These are phyloP conservation scores for Blastomyces gilchristii DNA, from an alignment of 2,329 filamentous ascomycete species.

Conservation along the genomic window DNA sequence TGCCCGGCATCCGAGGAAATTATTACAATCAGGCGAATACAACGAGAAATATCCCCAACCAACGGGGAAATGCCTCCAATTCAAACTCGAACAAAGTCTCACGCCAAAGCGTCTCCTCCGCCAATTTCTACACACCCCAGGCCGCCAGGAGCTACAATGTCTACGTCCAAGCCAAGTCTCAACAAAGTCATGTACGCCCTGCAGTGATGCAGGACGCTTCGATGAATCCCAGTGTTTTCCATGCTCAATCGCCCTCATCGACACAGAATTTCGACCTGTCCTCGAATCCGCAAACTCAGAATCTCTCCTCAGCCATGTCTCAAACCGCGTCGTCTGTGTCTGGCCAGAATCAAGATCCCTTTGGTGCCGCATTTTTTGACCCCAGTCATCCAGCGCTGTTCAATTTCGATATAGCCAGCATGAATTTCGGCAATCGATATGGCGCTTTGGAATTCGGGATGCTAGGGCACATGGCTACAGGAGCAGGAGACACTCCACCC, in stretches of 20 bases:
- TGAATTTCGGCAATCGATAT: constrained; percentile 95
- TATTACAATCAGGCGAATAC: constrained; percentile 40
- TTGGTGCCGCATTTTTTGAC: constrained; percentile 59
- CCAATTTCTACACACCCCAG: constrained; percentile 37
- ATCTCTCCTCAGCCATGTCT: constrained; percentile 33
- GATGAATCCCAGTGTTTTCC: constrained; percentile 45
- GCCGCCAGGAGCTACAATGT: constrained; percentile 26
- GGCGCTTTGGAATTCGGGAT: constrained; percentile 93
- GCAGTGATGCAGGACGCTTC: constrained; percentile 37
- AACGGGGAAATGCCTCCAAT: constrained; percentile 21
- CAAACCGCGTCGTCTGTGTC: constrained; percentile 43
- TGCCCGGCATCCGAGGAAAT: constrained; percentile 72
- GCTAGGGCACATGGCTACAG: constrained; percentile 91
- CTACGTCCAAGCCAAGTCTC: constrained; percentile 33
- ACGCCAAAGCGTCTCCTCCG: constrained; percentile 27
- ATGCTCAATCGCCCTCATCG: constrained; percentile 58
- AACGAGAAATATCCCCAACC: constrained; percentile 26
- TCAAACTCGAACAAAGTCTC: constrained; percentile 25
- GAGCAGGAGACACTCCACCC: constrained; percentile 67
- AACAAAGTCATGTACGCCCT: constrained; percentile 32
- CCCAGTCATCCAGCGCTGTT: constrained; percentile 85
- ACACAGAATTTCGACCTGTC: constrained; percentile 59
- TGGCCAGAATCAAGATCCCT: constrained; percentile 31
- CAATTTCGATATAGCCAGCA: constrained; percentile 88
- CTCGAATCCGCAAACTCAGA: constrained; percentile 28